Base-by-base conservation (phyloP, 1,284 basidiomycete species). In the Boletus mariae region DNA sequence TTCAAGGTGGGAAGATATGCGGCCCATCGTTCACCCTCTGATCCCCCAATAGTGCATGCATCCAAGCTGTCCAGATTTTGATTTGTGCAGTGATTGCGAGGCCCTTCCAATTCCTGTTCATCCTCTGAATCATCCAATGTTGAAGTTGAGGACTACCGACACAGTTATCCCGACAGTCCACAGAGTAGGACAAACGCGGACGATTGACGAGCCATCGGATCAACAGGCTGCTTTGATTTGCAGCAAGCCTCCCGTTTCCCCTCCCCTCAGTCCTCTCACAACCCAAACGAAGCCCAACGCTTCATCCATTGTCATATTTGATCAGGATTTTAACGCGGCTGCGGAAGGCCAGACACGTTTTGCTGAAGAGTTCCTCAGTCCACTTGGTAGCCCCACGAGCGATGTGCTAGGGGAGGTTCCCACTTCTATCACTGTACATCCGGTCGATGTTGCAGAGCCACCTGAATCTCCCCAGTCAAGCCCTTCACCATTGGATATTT, bases 11-110 rank as follows among this genome's bases (percentile, higher is more conserved):
- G 65, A 20, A 34, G 38, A 42, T 52, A 49, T 57, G 43, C 12
- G n/a, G 4, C 15, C 5, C 0, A 7, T 3, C 20, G 13, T 38
- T 49, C 42, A 20, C 17, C 12, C 42, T 45, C 53, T 59, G 41
- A 64, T 56, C 45, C 23, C 38, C 53, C 13, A 3, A 5, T 59
- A 92, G 86, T 95, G 92, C 71, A 83, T 90, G 82, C 87, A 94
- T 68, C 79, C 84, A 15, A 71, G 77, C 15, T 95, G 93, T 70
- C 79, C 80, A 1, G 90, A 95, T 71, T 94, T 85, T 60, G 92
- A 95, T 63, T 77, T 95, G 15, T 95, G 92, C 71, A 79, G 80
- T 60, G 71, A 74, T 54, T 95, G 93, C 71, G 92, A 95, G 71
- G 84, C 90, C 1, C 75, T 82, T 48, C 92, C 92, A 0, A 89